A percentile compares a stretch with the other conserved stretches of the same genome.
Conservation (phyloP, 2,329 filamentous ascomycete species). For the Westerdykella aurantiaca region DNA sequence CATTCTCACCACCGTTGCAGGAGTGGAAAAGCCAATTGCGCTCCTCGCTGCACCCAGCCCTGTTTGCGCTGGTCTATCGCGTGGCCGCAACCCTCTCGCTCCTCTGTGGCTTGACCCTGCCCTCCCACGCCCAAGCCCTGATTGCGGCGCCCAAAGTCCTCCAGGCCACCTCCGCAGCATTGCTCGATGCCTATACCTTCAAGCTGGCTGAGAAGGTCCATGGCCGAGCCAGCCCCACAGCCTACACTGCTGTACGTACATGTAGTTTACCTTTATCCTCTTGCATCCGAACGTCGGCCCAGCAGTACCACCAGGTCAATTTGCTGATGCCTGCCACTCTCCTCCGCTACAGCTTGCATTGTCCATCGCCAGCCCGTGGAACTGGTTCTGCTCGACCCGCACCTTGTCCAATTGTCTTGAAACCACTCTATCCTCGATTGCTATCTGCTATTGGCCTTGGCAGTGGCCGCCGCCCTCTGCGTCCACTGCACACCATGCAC, state of each 20-base stretch:
- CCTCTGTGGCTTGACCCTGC: conserved; percentile 50
- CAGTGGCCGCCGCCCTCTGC: conserved; percentile 41
- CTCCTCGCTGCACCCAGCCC: conserved; percentile 81
- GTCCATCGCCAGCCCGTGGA: conserved; percentile 76
- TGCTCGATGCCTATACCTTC: conserved; percentile 84
- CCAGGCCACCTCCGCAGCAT: conserved; percentile 71
- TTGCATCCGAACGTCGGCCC: neutral
- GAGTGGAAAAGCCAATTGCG: conserved; percentile 89
- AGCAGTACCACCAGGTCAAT: conserved; percentile 6
- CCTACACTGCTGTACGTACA: conserved; percentile 68
- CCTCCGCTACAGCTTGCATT: conserved; percentile 56
- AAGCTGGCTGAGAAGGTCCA: conserved; percentile 70
- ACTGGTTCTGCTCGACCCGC: conserved; percentile 90
- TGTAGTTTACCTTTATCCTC: conserved; percentile 29
- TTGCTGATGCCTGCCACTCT: conserved; percentile 16
- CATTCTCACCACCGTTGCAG: conserved; percentile 49
- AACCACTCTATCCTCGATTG: conserved; percentile 75
- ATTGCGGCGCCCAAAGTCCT: conserved; percentile 66
- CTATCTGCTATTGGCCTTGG: conserved; percentile 86
- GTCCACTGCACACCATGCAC: neutral
- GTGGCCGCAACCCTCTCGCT: conserved; percentile 53
- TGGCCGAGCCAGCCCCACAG: conserved; percentile 56
- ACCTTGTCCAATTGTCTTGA: conserved; percentile 94
- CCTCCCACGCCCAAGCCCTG: conserved; percentile 60
- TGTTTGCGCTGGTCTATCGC: conserved; percentile 75